Evolutionary conservation across 2,329 filamentous ascomycete genomes (phyloP).

Genomic region (Plenodomus lindquistii): DNA sequence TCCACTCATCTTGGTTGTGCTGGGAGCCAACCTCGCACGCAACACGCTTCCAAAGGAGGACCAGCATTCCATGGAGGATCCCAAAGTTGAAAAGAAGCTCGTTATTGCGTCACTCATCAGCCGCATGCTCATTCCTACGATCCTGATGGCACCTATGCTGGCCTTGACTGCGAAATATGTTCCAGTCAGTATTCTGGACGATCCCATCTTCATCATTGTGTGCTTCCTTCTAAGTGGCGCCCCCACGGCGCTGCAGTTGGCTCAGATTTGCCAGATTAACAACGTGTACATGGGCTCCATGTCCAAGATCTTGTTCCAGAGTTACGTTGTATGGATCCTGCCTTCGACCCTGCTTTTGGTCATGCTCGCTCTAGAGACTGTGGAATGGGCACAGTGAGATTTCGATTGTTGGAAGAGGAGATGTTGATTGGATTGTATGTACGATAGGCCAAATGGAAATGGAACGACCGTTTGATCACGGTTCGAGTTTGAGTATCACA

Average conservation of each 20-base stretch:
- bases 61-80: constrained; percentile 70
- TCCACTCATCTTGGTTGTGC: constrained; percentile 89
- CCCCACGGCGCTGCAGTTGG: constrained; percentile 88
- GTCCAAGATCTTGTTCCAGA: constrained; percentile 91
- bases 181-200: constrained; percentile 90
- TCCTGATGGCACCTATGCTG: constrained; percentile 89
- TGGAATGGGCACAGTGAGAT: constrained; percentile 74
- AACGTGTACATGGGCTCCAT: constrained; percentile 94
- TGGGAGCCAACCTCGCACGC: constrained; percentile 90
- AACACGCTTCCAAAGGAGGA: constrained; percentile 78
- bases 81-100: constrained; percentile 70
- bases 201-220: constrained; percentile 97
- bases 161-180: constrained; percentile 88
- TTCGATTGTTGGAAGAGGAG: background rate
- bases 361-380: constrained; percentile 86
- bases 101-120: constrained; percentile 83
- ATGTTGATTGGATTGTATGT: background rate
- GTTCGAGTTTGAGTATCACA: constrained; percentile 1
- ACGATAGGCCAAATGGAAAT: constrained; percentile 2
- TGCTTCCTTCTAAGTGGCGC: constrained; percentile 96
- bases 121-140: constrained; percentile 88
- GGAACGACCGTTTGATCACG: background rate
- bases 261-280: constrained; percentile 98
- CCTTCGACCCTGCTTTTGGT: constrained; percentile 90
- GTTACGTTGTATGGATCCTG: constrained; percentile 95